Evolutionary conservation across 352 stramenopile species (phyloP), one percentile per base, ranked within the genome.

Genomic region (Pythium aristosporum): DNA sequence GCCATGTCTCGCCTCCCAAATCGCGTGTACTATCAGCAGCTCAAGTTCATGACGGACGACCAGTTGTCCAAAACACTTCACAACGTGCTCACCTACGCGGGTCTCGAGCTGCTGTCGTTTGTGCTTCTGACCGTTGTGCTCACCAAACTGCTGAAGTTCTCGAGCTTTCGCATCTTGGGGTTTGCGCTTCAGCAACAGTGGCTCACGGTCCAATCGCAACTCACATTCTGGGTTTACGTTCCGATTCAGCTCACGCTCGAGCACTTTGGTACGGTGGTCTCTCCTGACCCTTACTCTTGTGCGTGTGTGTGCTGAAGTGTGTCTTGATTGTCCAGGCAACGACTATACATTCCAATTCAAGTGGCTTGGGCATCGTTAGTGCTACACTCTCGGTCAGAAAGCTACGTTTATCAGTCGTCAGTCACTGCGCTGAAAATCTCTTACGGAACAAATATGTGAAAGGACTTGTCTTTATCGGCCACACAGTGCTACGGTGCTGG

Each of bases 141-240:
- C 6, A 41, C 75, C 2, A 54, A 61, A 2, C 62, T 69, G 30
- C 66, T 68, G 34, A 11, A 43, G 1, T 23, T 76, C 2, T 65
- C 56, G 0, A 13, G 61, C 7, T 46, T 78, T 8, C 60, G 66
- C 18, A 46, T 73, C 18, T 46, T 80, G 4, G 64, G 61, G 15
- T 80, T 80, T 21, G 65, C 72, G 1, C 30, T 80, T 34, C 49
- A 67, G 20, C 74, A 72, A 7, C 71, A 80, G 11, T 53, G n/a
- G 28, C 39, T 57, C 34, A 30, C 69, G 3, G 48, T 75, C 5
- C 72, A 76, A 25, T 23, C 23, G 9, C 63, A 61, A 25, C 18
- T 71, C 0, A 21, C 66, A 0, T n/a, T 70, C 4, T 75, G 65
- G 72, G 46, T 68, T 41, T 58, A 73, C 51, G 44, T 47, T 34